phyloP scores from a whole-genome alignment of 2,329 filamentous ascomycete genomes.

The Amylocarpus encephaloides region DNA sequence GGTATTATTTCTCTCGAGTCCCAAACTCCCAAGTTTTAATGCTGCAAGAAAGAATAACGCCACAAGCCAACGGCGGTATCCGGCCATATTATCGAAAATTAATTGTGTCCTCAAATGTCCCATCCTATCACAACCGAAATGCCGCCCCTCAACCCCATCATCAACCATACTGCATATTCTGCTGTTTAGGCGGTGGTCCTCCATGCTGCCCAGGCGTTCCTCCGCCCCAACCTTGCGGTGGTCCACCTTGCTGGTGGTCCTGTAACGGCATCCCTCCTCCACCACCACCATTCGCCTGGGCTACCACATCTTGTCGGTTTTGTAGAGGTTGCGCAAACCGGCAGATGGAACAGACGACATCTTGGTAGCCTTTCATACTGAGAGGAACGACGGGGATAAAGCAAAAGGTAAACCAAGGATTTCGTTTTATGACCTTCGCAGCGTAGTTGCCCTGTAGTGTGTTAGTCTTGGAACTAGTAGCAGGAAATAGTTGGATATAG shows the following conservation, averaged over 20 bases:
- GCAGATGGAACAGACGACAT: slow-evolving; percentile 69
- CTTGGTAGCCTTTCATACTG: slow-evolving; percentile 58
- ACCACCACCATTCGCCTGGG: slow-evolving; percentile 22
- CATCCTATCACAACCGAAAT: neutral
- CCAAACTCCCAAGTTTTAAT: neutral
- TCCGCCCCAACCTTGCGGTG: slow-evolving; percentile 25
- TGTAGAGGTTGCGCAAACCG: slow-evolving; percentile 65
- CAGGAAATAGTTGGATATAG: neutral
- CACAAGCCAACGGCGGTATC: too few species aligned
- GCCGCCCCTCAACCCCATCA: neutral
- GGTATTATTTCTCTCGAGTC: too few species aligned
- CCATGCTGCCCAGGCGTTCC: slow-evolving; percentile 12
- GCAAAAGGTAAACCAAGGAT: slow-evolving; percentile 75
- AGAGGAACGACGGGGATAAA: slow-evolving; percentile 70
- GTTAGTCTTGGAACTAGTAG: neutral
- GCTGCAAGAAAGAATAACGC: neutral
- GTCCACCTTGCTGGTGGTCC: slow-evolving; percentile 15
- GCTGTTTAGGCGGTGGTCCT: slow-evolving; percentile 19
- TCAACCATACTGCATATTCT: slow-evolving; percentile 30
- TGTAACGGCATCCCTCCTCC: slow-evolving; percentile 24
- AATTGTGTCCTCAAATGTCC: neutral
- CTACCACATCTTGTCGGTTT: slow-evolving; percentile 29
- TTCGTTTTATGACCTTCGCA: slow-evolving; percentile 53
- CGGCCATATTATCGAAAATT: neutral
- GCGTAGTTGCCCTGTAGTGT: slow-evolving; percentile 48